Conservation (phyloP, 345 rosid species). For the Salix udensis region DNA sequence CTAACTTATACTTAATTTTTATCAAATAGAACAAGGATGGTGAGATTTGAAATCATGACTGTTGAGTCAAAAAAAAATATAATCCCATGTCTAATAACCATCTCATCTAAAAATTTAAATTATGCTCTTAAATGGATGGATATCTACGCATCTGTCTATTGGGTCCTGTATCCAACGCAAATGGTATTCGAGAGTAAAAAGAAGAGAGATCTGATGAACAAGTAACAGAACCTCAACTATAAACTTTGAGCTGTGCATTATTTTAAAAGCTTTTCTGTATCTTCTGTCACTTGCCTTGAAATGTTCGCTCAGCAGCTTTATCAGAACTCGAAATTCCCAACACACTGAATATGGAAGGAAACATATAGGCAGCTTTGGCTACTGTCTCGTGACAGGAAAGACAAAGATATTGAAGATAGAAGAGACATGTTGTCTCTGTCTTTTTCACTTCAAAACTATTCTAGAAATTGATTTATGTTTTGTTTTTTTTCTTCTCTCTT, state of each 20-base stretch:
- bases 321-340: not conserved
- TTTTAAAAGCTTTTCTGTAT: not conserved
- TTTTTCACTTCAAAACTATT: too few species aligned
- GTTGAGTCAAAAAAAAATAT: too few species aligned
- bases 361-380: too few species aligned
- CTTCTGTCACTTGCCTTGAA: not conserved
- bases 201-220: conserved; percentile 20
- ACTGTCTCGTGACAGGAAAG: too few species aligned
- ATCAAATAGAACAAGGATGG: too few species aligned
- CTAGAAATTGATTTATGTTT: too few species aligned
- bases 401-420: too few species aligned
- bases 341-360: not conserved
- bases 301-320: not conserved
- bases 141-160: conserved; percentile 57
- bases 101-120: too few species aligned
- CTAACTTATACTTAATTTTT: too few species aligned
- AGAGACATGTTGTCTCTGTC: too few species aligned
- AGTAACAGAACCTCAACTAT: not conserved
- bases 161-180: conserved; percentile 47
- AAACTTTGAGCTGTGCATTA: not conserved
- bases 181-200: conserved; percentile 33
- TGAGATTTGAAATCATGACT: too few species aligned
- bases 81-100: accelerated
- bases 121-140: conserved; percentile 18
- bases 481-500: too few species aligned